Percentiles rank a stretch among this genome's conserved stretches.
These are phyloP conservation scores for Dactylellina sp. DNA, from an alignment of 2,329 filamentous ascomycete species.

Conservation along the genomic window DNA sequence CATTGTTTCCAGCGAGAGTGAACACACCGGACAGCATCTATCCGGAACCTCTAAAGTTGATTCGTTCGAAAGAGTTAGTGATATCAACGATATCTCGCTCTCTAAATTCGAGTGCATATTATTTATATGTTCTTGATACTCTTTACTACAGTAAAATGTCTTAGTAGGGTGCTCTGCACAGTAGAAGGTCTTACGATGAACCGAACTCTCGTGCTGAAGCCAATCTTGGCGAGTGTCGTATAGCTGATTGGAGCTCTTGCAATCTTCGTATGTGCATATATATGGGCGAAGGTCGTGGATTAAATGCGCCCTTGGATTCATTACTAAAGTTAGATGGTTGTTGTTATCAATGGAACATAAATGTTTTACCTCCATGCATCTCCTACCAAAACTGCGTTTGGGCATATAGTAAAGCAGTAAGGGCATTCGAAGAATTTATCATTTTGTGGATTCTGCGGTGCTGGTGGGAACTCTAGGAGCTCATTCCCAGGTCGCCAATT, in stretches of 20 bases:
- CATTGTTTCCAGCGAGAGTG: constrained; percentile 19
- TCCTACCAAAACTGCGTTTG: not conserved
- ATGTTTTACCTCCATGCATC: constrained; percentile 46
- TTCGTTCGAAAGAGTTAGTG: constrained; percentile 30
- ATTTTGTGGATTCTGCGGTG: constrained; percentile 3
- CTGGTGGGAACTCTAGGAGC: constrained; percentile 23
- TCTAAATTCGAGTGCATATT: constrained; percentile 11
- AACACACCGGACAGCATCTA: constrained; percentile 36
- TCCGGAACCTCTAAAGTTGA: constrained; percentile 39
- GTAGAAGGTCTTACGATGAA: constrained; percentile 24
- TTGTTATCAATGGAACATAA: too few species aligned
- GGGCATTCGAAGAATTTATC: constrained; percentile 48
- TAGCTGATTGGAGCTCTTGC: constrained; percentile 44
- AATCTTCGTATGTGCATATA: constrained; percentile 48
- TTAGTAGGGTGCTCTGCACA: constrained; percentile 29
- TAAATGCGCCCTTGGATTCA: constrained; percentile 17
- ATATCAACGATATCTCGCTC: not conserved
- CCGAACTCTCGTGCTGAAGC: constrained; percentile 41
- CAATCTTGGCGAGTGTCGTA: constrained; percentile 50
- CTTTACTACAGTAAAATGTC: constrained; percentile 10
- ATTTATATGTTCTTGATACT: constrained; percentile 29
- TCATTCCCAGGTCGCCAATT: constrained; percentile 45
- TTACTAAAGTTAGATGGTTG: too few species aligned
- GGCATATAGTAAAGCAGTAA: constrained; percentile 43
- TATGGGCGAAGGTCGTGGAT: constrained; percentile 51